These are phyloP conservation scores for Anisodus tanguticus DNA, from an alignment of 257 asterid genomes.

Conservation along the genomic window DNA sequence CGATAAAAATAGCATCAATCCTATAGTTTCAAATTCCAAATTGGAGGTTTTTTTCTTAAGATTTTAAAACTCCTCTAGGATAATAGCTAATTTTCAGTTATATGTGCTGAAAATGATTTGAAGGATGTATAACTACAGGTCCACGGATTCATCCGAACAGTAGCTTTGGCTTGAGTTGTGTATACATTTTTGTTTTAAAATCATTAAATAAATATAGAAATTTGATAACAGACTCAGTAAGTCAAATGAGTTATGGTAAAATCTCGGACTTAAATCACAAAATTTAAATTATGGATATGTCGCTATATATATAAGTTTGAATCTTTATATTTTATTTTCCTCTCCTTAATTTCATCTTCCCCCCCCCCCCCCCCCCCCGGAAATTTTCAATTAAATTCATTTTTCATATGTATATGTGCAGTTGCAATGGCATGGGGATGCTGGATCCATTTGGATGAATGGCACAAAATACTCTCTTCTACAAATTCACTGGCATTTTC, in stretches of 20 bases:
- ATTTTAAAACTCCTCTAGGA: too few species aligned
- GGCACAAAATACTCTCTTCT: conserved; percentile 48
- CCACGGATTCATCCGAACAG: too few species aligned
- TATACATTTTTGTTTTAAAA: too few species aligned
- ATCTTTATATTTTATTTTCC: too few species aligned
- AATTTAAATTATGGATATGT: neutral
- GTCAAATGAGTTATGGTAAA: neutral
- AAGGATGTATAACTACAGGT: too few species aligned
- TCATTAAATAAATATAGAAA: too few species aligned
- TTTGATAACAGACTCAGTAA: neutral
- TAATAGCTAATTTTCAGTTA: too few species aligned
- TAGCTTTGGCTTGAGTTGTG: too few species aligned
- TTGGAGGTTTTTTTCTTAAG: too few species aligned
- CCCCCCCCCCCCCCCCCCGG: neutral
- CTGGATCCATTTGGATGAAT: conserved; percentile 57
- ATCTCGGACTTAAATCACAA: neutral
- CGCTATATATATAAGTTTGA: neutral
- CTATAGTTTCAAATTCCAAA: too few species aligned
- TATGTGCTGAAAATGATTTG: too few species aligned
- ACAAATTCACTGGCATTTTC: conserved; percentile 82
- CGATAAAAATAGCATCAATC: too few species aligned
- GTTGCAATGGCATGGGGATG: conserved; percentile 62
- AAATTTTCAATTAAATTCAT: neutral
- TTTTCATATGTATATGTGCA: conserved; percentile 28
- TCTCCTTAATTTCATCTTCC: neutral